Conservation (phyloP, 2,329 filamentous ascomycete genomes). For the Colletotrichum sp. region DNA sequence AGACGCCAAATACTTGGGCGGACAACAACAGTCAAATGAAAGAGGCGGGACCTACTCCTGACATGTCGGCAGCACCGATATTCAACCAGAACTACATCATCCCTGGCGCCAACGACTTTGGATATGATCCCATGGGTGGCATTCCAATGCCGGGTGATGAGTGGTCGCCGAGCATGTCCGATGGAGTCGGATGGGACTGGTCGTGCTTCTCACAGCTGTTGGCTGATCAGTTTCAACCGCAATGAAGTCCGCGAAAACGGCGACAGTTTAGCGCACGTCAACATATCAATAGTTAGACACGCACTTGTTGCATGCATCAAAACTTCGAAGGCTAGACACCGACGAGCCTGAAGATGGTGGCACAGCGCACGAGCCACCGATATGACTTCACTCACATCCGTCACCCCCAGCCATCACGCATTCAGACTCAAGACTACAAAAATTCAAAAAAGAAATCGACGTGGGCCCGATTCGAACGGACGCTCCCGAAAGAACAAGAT, state of each 20-base stretch:
- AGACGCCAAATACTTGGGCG: neutral
- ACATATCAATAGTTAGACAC: fast-evolving
- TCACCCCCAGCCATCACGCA: fast-evolving
- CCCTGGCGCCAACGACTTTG: neutral
- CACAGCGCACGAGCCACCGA: neutral
- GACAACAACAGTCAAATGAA: neutral
- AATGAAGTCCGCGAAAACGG: neutral
- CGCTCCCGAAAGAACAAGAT: constrained; percentile 30
- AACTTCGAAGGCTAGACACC: neutral
- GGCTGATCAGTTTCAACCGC: neutral
- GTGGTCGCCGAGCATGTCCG: constrained; percentile 6
- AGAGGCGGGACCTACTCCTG: neutral
- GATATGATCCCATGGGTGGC: neutral
- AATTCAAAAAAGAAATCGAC: constrained; percentile 10
- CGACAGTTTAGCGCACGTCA: no score
- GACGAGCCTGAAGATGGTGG: fast-evolving
- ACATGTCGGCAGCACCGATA: neutral
- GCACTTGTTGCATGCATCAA: neutral
- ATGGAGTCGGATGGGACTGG: constrained; percentile 13
- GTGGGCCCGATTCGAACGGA: constrained; percentile 30
- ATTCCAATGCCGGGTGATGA: neutral
- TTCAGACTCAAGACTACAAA: neutral
- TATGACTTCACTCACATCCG: neutral
- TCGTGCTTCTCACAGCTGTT: constrained; percentile 3
- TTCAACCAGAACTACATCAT: neutral